These are phyloP conservation scores for Daldinia caldariorum DNA, from an alignment of 495 filamentous ascomycete genomes.

Conservation along the genomic window DNA sequence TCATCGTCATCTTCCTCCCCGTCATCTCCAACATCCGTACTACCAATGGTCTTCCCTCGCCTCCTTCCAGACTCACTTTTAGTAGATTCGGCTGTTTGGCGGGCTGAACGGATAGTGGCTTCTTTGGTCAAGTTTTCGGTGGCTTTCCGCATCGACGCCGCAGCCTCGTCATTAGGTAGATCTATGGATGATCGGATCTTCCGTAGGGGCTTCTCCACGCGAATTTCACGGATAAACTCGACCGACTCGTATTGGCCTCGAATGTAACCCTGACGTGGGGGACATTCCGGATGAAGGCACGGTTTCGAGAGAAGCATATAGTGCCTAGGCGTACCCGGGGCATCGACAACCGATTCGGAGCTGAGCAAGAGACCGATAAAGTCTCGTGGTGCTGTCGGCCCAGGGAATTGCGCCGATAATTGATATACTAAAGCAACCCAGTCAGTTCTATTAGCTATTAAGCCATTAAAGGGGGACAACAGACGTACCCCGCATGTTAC, in stretches of 20 bases:
- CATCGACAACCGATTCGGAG: conserved; percentile 51
- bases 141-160: conserved; percentile 15
- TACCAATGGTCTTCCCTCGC: conserved; percentile 37
- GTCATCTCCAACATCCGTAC: conserved; percentile 20
- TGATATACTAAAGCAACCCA: conserved; percentile 69
- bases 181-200: conserved; percentile 50
- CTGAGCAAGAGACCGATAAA: conserved; percentile 82
- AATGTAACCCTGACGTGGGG: conserved; percentile 73
- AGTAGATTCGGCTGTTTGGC: conserved; percentile 24
- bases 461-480: neutral
- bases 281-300: conserved; percentile 76
- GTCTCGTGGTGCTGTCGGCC: conserved; percentile 85
- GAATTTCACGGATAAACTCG: conserved; percentile 88
- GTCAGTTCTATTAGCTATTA: conserved; percentile 19
- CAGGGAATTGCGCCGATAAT: conserved; percentile 88
- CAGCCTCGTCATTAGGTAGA: conserved; percentile 41
- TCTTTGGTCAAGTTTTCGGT: conserved; percentile 43
- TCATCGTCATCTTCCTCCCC: conserved; percentile 60
- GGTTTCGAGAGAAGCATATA: conserved; percentile 91
- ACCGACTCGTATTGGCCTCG: conserved; percentile 90
- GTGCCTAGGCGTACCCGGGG: conserved; percentile 57
- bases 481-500: conserved; percentile 65
- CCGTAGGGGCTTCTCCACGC: conserved; percentile 52
- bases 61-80: conserved; percentile 22
- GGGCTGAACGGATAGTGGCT: conserved; percentile 47